Percentiles rank a stretch among this genome's conserved stretches.
Evolutionary conservation across 179 eudicot genomes (phyloP).

Genomic region (Patellifolia procumbens): DNA sequence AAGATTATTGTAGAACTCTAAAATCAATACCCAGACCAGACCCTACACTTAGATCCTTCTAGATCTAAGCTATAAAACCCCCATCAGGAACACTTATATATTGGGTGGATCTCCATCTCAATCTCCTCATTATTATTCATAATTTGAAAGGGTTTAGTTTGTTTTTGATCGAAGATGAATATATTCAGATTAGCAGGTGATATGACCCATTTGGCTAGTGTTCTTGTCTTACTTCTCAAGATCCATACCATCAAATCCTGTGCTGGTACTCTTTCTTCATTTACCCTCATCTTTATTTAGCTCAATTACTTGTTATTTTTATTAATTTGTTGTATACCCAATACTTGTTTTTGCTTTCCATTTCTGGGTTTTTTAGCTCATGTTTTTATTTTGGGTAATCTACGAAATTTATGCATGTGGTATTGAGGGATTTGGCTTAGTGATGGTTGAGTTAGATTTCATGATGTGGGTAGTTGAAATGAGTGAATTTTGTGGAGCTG

Average conservation of each 20-base stretch:
- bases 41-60: too few species aligned
- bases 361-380: not conserved
- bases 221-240: constrained; percentile 93
- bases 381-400: not conserved
- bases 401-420: not conserved
- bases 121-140: not conserved
- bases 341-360: not conserved
- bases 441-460: not conserved
- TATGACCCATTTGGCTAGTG: constrained; percentile 93
- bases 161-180: constrained; percentile 56
- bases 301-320: not conserved
- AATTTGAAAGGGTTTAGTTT: not conserved
- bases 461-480: not conserved
- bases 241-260: constrained; percentile 98
- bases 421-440: not conserved
- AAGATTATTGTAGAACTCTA: constrained; percentile 3
- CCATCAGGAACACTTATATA: not conserved
- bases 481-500: not conserved
- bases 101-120: not conserved
- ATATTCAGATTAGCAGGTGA: constrained; percentile 96
- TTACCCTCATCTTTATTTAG: not conserved
- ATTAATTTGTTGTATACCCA: not conserved
- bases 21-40: not conserved
- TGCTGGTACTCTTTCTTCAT: constrained; percentile 54
- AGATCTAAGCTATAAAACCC: constrained; percentile 10